Evolutionary conservation across 352 stramenopile genomes (phyloP).

Genomic region (Blastocystis sp.): DNA sequence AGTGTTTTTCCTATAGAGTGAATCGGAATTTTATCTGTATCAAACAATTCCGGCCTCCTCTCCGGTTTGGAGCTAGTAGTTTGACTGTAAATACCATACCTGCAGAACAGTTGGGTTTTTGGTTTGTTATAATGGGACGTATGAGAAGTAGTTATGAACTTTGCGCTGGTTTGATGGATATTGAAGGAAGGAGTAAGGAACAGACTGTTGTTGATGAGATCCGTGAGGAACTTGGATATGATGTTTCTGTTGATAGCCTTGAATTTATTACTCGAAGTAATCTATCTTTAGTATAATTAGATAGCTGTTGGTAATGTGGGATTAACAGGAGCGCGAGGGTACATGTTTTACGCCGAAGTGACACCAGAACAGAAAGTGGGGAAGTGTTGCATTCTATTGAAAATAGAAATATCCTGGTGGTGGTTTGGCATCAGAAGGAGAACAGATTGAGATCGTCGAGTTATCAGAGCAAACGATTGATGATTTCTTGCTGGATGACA

Average conservation of each 20-base stretch:
- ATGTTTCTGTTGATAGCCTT: background rate
- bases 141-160: slow-evolving; percentile 39
- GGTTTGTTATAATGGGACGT: background rate
- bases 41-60: slow-evolving; percentile 13
- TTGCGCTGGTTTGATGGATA: slow-evolving; percentile 41
- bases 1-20: background rate
- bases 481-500: slow-evolving; percentile 12
- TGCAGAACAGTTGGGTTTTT: slow-evolving; percentile 10
- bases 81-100: slow-evolving; percentile 1
- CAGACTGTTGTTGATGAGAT: slow-evolving; percentile 49
- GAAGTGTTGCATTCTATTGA: no score
- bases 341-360: slow-evolving; percentile 36
- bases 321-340: slow-evolving; percentile 5
- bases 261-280: slow-evolving; percentile 43
- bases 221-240: slow-evolving; percentile 33
- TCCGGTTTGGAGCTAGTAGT: slow-evolving; percentile 38
- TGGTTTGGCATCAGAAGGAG: slow-evolving; percentile 26
- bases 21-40: slow-evolving; percentile 42
- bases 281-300: background rate
- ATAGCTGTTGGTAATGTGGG: slow-evolving; percentile 44
- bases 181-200: slow-evolving; percentile 27
- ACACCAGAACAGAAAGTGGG: slow-evolving; percentile 45
- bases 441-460: slow-evolving; percentile 32
- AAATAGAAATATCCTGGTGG: slow-evolving; percentile 26
- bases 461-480: background rate